Evolutionary conservation across 2,329 filamentous ascomycete genomes (phyloP).

Genomic region (Ceratocystis cubensis): DNA sequence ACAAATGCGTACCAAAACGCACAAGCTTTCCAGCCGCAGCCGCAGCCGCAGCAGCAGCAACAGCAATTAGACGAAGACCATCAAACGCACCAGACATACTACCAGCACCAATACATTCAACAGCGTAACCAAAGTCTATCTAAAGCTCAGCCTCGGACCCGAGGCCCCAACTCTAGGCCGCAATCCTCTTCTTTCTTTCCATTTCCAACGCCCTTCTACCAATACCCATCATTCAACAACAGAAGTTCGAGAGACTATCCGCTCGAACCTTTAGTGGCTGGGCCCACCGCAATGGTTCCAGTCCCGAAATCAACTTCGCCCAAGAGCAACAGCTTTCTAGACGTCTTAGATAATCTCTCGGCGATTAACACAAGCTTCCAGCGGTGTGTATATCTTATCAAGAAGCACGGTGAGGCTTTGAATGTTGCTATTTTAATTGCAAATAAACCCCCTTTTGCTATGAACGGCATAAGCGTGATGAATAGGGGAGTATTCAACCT

Average conservation of each 20-base stretch:
- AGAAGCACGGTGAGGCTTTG: conserved; percentile 12
- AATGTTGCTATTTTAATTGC: conserved; percentile 14
- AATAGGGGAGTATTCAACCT: conserved; percentile 23
- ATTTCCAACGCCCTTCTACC: not conserved
- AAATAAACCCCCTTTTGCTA: conserved; percentile 22
- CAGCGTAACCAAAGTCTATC: not conserved
- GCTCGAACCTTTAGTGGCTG: too few relatives aligned
- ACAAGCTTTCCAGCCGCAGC: not conserved
- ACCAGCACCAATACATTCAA: not conserved
- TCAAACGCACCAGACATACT: not conserved
- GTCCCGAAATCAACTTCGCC: not conserved
- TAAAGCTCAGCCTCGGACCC: not conserved
- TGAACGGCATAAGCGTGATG: conserved; percentile 20
- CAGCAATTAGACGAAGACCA: not conserved
- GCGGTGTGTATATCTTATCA: conserved; percentile 19
- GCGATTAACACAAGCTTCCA: conserved; percentile 18
- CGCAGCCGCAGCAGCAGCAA: not conserved
- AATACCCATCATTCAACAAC: not conserved
- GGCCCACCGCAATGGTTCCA: not conserved
- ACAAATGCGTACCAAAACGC: not conserved
- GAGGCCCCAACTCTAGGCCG: not conserved
- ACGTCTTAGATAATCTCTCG: not conserved
- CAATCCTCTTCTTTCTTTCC: not conserved
- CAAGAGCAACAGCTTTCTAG: not conserved
- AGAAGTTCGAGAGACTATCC: too few relatives aligned